These are phyloP conservation scores for Vigna unguiculata DNA, from an alignment of 306 rosid genomes.

Conservation along the genomic window DNA sequence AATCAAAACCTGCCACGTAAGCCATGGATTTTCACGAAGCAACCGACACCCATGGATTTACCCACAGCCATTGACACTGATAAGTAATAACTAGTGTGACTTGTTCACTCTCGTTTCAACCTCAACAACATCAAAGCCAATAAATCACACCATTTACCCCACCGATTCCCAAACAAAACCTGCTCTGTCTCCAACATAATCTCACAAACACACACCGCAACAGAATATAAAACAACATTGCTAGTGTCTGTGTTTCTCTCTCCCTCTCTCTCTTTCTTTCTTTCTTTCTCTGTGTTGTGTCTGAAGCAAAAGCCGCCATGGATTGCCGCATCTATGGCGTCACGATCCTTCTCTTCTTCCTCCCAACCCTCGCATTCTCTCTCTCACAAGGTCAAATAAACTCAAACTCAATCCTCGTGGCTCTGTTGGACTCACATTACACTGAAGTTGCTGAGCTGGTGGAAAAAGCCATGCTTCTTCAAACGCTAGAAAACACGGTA, in stretches of 20 bases:
- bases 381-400: slow-evolving; percentile 50
- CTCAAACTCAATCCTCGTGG: slow-evolving; percentile 83
- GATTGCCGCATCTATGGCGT: slow-evolving; percentile 56
- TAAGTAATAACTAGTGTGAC: background rate
- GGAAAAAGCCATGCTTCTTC: slow-evolving; percentile 73
- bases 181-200: background rate
- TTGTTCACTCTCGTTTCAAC: background rate
- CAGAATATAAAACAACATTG: background rate
- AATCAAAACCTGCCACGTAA: slow-evolving; percentile 42
- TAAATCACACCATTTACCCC: slow-evolving; percentile 18
- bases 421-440: slow-evolving; percentile 83
- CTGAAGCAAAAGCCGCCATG: slow-evolving; percentile 60
- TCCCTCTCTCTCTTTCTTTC: background rate
- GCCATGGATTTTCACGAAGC: slow-evolving; percentile 7
- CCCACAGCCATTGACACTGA: background rate
- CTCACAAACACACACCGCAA: background rate
- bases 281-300: slow-evolving; percentile 21
- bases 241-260: background rate
- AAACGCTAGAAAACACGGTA: slow-evolving; percentile 67
- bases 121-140: slow-evolving; percentile 1
- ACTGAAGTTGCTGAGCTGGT: slow-evolving; percentile 75
- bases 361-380: slow-evolving; percentile 45
- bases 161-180: slow-evolving; percentile 14
- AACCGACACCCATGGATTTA: slow-evolving; percentile 51
- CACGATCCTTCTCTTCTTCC: slow-evolving; percentile 23